Conservation (phyloP, 1,284 basidiomycete species). For the Macrocystidia cucumis region DNA sequence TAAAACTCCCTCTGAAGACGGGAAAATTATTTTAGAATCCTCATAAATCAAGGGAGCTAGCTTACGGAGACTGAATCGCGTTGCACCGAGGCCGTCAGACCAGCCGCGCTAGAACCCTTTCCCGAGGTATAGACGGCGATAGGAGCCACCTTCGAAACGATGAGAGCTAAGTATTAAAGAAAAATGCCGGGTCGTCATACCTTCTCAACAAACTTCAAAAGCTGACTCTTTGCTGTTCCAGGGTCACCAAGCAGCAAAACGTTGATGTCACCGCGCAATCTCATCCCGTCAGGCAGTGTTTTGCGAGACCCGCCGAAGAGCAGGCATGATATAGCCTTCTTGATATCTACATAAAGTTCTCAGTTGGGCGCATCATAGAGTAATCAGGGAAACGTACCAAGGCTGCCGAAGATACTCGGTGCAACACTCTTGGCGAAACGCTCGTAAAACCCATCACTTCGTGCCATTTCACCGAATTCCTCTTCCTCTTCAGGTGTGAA, state of each 20-base stretch:
- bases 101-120: slow-evolving; percentile 96
- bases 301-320: slow-evolving; percentile 99
- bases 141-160: slow-evolving; percentile 68
- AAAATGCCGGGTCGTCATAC: slow-evolving; percentile 26
- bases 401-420: slow-evolving; percentile 94
- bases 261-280: slow-evolving; percentile 96
- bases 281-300: slow-evolving; percentile 95
- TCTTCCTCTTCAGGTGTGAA: slow-evolving; percentile 98
- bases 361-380: slow-evolving; percentile 1
- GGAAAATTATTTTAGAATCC: no score
- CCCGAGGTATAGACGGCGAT: slow-evolving; percentile 98
- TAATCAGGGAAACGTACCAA: slow-evolving; percentile 45
- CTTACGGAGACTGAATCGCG: slow-evolving; percentile 81
- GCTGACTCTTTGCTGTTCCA: slow-evolving; percentile 95
- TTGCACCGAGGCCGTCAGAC: slow-evolving; percentile 97
- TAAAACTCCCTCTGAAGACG: slow-evolving; percentile 86
- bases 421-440: slow-evolving; percentile 92
- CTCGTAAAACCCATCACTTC: slow-evolving; percentile 90
- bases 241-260: slow-evolving; percentile 95
- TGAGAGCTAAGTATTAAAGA: slow-evolving; percentile 1
- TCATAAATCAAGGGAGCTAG: not conserved
- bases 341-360: slow-evolving; percentile 74
- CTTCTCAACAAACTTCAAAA: slow-evolving; percentile 99
- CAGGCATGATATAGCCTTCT: slow-evolving; percentile 94
- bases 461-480: slow-evolving; percentile 86